Percentiles rank a stretch among this genome's conserved stretches.
Conservation (phyloP, 1,139 yeast genomes). For the Scheffersomyces illinoinensis region DNA sequence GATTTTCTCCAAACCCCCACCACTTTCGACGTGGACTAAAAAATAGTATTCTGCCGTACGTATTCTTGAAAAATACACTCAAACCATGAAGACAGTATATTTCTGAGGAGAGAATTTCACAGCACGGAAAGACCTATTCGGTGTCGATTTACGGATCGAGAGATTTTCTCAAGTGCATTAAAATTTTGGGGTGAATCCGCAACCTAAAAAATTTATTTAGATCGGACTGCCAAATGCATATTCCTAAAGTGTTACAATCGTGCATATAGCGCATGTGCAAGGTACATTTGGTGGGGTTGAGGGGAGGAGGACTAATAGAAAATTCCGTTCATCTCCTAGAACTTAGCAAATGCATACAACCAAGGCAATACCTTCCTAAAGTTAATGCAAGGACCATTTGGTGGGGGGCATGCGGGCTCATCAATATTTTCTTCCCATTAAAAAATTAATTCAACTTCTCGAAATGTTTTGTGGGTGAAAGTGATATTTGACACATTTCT, state of each 20-base stretch:
- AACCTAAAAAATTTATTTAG: not conserved
- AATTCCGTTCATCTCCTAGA: not conserved
- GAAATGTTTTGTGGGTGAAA: not conserved
- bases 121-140: not conserved
- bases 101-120: not conserved
- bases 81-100: not conserved
- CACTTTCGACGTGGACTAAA: not conserved
- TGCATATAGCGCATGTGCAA: not conserved
- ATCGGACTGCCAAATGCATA: not conserved
- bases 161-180: not conserved
- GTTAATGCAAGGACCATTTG: not conserved
- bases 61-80: conserved; percentile 5
- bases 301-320: not conserved
- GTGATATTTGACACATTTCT: not conserved
- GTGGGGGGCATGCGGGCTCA: not conserved
- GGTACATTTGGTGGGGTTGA: not conserved
- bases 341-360: not conserved
- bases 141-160: not conserved
- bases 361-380: not conserved
- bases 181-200: not conserved
- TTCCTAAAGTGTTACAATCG: not conserved
- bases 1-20: not conserved
- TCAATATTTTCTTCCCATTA: not conserved
- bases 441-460: not conserved
- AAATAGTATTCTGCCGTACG: not conserved